phyloP scores from a whole-genome alignment of 2,329 filamentous ascomycete genomes.

The Septoria petroselini region DNA sequence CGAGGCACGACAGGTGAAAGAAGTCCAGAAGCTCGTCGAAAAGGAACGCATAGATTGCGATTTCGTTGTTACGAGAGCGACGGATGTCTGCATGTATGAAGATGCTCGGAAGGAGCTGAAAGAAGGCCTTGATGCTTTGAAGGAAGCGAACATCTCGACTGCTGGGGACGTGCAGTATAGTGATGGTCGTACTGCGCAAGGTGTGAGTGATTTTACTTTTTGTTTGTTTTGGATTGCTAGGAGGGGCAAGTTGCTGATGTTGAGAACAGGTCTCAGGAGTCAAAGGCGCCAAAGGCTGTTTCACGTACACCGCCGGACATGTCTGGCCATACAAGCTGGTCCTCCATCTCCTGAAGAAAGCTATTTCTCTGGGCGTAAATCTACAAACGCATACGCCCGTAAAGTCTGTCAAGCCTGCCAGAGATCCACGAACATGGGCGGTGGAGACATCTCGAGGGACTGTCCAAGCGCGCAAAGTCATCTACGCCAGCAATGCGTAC shows the following conservation, averaged over 20 bases:
- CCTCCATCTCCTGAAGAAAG: slow-evolving; percentile 26
- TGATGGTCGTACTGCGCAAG: slow-evolving; percentile 33
- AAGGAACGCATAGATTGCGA: slow-evolving; percentile 46
- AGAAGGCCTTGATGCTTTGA: slow-evolving; percentile 35
- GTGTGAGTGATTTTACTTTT: slow-evolving; percentile 21
- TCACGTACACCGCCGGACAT: slow-evolving; percentile 51
- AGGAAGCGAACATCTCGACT: slow-evolving; percentile 30
- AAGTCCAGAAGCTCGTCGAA: slow-evolving; percentile 41
- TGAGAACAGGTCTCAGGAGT: slow-evolving; percentile 38
- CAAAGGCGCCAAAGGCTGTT: slow-evolving; percentile 39
- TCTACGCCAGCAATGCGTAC: slow-evolving; percentile 35
- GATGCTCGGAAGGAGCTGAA: slow-evolving; percentile 30
- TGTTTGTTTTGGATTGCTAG: slow-evolving; percentile 3
- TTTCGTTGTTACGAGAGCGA: slow-evolving; percentile 43
- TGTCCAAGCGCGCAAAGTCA: slow-evolving; percentile 35
- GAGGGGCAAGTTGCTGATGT: neutral
- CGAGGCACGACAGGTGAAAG: slow-evolving; percentile 35
- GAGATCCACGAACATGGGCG: slow-evolving; percentile 14
- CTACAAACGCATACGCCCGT: slow-evolving; percentile 71
- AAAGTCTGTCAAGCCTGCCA: slow-evolving; percentile 70
- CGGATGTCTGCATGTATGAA: slow-evolving; percentile 42
- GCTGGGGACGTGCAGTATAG: slow-evolving; percentile 35
- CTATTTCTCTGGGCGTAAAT: slow-evolving; percentile 55
- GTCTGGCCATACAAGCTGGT: slow-evolving; percentile 36
- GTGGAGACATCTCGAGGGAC: slow-evolving; percentile 26